Evolutionary conservation across 2,329 filamentous ascomycete genomes (phyloP).

Genomic region (Phialophora expanda): DNA sequence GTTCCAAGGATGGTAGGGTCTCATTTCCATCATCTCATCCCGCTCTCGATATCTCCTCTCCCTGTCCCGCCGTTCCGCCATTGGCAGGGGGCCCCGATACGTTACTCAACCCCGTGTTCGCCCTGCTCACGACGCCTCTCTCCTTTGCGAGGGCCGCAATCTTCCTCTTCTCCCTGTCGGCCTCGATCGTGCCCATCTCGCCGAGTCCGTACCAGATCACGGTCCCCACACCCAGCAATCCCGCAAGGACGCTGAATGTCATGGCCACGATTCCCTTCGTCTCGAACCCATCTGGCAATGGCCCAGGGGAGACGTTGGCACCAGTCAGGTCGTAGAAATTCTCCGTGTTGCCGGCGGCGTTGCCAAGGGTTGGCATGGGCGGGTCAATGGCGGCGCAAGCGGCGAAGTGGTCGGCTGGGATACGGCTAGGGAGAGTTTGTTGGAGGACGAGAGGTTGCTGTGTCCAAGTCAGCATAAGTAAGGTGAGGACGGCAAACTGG

Average conservation of each 20-base stretch:
- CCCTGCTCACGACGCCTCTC: not conserved
- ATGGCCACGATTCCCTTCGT: constrained; percentile 73
- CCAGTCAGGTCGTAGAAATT: constrained; percentile 68
- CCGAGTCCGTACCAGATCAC: constrained; percentile 67
- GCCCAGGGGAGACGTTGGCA: constrained; percentile 60
- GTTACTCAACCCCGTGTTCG: not conserved
- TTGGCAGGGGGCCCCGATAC: not conserved
- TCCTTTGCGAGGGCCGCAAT: constrained; percentile 4
- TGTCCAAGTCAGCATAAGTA: not conserved
- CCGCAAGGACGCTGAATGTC: constrained; percentile 72
- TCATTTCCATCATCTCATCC: not conserved
- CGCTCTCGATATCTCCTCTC: not conserved
- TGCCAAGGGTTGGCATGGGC: constrained; percentile 58
- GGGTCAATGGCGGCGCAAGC: constrained; percentile 54
- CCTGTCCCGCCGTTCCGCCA: not conserved
- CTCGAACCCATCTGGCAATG: constrained; percentile 72
- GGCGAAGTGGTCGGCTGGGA: constrained; percentile 37
- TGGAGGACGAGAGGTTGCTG: constrained; percentile 64
- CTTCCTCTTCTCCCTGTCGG: constrained; percentile 12
- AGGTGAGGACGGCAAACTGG: constrained; percentile 40
- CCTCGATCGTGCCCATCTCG: constrained; percentile 35
- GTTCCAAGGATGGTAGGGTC: not conserved
- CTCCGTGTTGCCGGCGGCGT: constrained; percentile 73
- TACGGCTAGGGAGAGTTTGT: constrained; percentile 49
- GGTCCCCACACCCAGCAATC: constrained; percentile 69